Base-by-base conservation (phyloP, 2,329 filamentous ascomycete genomes). In the Phaeoacremonium minimum region DNA sequence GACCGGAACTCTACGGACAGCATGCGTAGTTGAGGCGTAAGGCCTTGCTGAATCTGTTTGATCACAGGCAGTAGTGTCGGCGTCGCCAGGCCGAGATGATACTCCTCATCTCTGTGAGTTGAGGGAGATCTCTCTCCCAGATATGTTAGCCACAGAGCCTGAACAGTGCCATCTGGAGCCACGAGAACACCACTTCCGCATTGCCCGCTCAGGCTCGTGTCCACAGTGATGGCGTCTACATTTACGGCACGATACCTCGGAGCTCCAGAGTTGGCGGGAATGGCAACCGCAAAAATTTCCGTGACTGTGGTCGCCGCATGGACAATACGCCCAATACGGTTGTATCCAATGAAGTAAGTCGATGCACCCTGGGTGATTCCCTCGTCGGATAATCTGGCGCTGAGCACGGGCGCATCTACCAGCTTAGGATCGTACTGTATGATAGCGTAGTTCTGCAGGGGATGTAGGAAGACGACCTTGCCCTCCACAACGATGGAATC, bases 301-400 rank as follows among this genome's bases (percentile, higher is more conserved):
- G 94, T 98, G 12, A 98, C 89, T 0, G 85, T 88, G 0, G 93
- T 97, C 50, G 95, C 89, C 5, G 89, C 87, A 49, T 96, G 87
- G 4, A 97, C 91, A 28, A 96, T 87, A 22, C 91, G 81, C 43
- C 91, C 84, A 47, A 96, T 97, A 47, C 94, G 83, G 57, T 98
- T 98, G 68, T 95, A 94, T n/a, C 93, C 94, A 45, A 98, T 85
- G 63, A 98, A 98, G 48, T 95, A 90, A 0, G 90, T 96, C 39
- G 91, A 85, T 33, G 90, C 87, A 22, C 93, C 93, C 66, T 97
- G 93, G 35, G 88, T 90, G 57, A 97, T 88, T 50, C 82, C 80
- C 38, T 87, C 80, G 6, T 73, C 80, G 52, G 88, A 88, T 33
- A 98, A 74, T 50, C 80, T 86, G 5, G 94, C 93, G 46, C 86